These are phyloP conservation scores for Physcomitrellopsis africana DNA, from an alignment of 225 moss, liverwort and hornwort species.

Conservation along the genomic window DNA sequence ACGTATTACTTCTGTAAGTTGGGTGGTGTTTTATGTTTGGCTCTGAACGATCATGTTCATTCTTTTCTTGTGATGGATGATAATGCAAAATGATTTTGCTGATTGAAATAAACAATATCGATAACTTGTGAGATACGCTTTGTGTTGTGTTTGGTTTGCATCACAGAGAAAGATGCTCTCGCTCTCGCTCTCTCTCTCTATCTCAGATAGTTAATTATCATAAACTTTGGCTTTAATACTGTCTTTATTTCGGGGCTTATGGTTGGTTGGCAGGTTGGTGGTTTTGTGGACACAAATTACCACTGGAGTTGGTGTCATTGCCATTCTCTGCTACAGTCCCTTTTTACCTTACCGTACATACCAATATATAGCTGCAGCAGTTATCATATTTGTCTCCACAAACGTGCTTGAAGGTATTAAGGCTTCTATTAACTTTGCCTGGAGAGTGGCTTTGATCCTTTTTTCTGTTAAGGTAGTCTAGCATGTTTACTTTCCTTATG, in stretches of 20 bases:
- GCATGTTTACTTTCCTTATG: not conserved
- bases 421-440: not conserved
- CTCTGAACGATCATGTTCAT: not conserved
- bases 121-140: not conserved
- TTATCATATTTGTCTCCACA: conserved; percentile 67
- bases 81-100: not conserved
- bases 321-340: conserved; percentile 46
- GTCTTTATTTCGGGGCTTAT: conserved; percentile 13
- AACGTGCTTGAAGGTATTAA: conserved; percentile 66
- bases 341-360: conserved; percentile 48
- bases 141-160: not conserved
- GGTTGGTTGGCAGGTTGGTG: conserved; percentile 50
- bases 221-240: not conserved
- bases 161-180: not conserved
- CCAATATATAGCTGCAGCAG: conserved; percentile 61
- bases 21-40: too few species aligned
- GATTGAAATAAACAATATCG: not conserved
- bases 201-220: too few species aligned
- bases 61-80: not conserved
- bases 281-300: conserved; percentile 60
- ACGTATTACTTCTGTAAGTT: conserved; percentile 4
- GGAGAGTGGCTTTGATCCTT: not conserved
- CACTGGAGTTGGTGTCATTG: conserved; percentile 58
- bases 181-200: too few species aligned
- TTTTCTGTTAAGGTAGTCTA: not conserved